These are phyloP conservation scores for Malassezia obtusa DNA, from an alignment of 1,284 basidiomycete genomes.

Conservation along the genomic window DNA sequence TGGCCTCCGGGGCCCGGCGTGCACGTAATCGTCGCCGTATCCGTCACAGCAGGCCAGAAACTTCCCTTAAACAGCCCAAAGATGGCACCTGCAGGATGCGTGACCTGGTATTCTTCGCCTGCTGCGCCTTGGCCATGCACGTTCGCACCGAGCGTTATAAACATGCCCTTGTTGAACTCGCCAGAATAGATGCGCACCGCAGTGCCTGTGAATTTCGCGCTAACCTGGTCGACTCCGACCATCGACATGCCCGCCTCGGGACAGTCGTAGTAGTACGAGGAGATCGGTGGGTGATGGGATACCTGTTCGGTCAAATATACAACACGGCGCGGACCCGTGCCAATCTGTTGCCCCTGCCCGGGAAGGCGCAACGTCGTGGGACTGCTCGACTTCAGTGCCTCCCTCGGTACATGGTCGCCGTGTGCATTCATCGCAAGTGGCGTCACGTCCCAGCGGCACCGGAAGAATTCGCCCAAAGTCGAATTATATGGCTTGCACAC, in stretches of 20 bases:
- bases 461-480: constrained; percentile 36
- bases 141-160: constrained; percentile 39
- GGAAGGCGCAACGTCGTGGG: background rate
- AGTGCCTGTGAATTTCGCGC: constrained; percentile 54
- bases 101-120: constrained; percentile 56
- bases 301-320: constrained; percentile 52
- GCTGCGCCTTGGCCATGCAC: constrained; percentile 3
- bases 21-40: constrained; percentile 49
- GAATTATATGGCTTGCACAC: background rate
- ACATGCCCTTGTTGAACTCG: constrained; percentile 62
- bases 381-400: constrained; percentile 1
- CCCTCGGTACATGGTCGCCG: constrained; percentile 23
- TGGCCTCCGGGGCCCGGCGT: constrained; percentile 18
- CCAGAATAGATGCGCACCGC: constrained; percentile 56
- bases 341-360: background rate
- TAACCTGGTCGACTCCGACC: constrained; percentile 71
- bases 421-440: constrained; percentile 23
- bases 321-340: constrained; percentile 16
- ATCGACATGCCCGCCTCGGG: constrained; percentile 36
- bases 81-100: constrained; percentile 77
- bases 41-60: constrained; percentile 76
- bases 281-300: constrained; percentile 92
- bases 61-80: constrained; percentile 81
- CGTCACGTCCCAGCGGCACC: constrained; percentile 43
- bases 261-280: constrained; percentile 57